Evolutionary conservation across 83 land plant species (phyloP).

Genomic region (Thuja plicata): DNA sequence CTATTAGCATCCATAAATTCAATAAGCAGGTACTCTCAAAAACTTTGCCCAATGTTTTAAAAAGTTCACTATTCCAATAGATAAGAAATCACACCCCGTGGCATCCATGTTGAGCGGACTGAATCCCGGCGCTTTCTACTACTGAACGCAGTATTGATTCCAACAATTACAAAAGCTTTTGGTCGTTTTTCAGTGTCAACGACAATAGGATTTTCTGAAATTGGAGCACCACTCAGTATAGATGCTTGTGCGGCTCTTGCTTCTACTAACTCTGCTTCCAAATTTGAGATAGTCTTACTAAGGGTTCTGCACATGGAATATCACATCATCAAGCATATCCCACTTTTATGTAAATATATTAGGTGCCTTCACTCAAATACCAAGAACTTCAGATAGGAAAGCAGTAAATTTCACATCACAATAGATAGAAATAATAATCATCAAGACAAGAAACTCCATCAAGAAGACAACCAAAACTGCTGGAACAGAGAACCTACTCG

Average conservation of each 20-base stretch:
- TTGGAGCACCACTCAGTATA: conserved; percentile 40
- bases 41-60: background rate
- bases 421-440: background rate
- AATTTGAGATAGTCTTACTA: conserved; percentile 51
- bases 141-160: conserved; percentile 82
- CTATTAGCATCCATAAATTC: background rate
- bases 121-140: conserved; percentile 74
- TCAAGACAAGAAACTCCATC: background rate
- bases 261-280: conserved; percentile 55
- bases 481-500: conserved; percentile 36
- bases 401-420: background rate
- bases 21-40: background rate
- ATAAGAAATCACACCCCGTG: conserved; percentile 39
- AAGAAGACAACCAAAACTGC: background rate
- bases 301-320: conserved; percentile 31
- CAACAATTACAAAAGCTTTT: conserved; percentile 67
- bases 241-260: conserved; percentile 55
- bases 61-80: background rate
- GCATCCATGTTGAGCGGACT: conserved; percentile 78
- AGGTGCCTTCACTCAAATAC: background rate
- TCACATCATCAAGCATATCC: background rate
- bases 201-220: conserved; percentile 25
- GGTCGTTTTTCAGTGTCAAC: conserved; percentile 12
- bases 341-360: background rate
- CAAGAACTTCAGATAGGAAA: background rate